A percentile compares a stretch with the other conserved stretches of the same genome.
Evolutionary conservation across 1,139 yeast species (phyloP).

Genomic region (Yamadazyma atlantica): DNA sequence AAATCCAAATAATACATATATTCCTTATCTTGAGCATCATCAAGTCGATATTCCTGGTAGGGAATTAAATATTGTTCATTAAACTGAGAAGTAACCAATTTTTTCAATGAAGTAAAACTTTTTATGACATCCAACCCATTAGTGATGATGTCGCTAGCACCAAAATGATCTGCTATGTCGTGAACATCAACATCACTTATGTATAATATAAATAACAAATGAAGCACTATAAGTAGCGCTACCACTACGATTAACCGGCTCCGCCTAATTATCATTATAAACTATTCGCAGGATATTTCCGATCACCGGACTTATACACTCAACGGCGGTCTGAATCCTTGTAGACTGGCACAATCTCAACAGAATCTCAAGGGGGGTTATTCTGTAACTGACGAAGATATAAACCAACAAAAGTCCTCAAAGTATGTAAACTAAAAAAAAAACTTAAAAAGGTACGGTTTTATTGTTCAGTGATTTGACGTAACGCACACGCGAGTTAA

Average conservation of each 20-base stretch:
- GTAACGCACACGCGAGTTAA: background rate
- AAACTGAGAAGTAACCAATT: conserved; percentile 4
- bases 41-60: conserved; percentile 4
- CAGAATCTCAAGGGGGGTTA: too few species aligned
- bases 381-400: too few species aligned
- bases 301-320: background rate
- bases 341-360: too few species aligned
- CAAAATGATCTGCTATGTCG: background rate
- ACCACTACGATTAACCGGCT: conserved; percentile 19
- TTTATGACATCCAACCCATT: background rate
- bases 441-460: background rate
- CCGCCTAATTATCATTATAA: conserved; percentile 14
- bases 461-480: background rate
- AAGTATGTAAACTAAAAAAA: too few species aligned
- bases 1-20: conserved; percentile 1
- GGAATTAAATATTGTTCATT: conserved; percentile 5
- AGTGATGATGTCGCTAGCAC: background rate
- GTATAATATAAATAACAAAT: conserved; percentile 15
- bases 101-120: conserved; percentile 5
- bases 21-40: conserved; percentile 4
- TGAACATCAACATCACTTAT: conserved; percentile 10
- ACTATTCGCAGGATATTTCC: too few species aligned
- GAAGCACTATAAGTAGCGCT: conserved; percentile 16
- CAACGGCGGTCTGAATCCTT: too few species aligned
- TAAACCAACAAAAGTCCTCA: too few species aligned